Evolutionary conservation across 768 basidiomycete species (phyloP), one percentile per base, ranked within the genome.

Genomic region (Clathrus columnatus): DNA sequence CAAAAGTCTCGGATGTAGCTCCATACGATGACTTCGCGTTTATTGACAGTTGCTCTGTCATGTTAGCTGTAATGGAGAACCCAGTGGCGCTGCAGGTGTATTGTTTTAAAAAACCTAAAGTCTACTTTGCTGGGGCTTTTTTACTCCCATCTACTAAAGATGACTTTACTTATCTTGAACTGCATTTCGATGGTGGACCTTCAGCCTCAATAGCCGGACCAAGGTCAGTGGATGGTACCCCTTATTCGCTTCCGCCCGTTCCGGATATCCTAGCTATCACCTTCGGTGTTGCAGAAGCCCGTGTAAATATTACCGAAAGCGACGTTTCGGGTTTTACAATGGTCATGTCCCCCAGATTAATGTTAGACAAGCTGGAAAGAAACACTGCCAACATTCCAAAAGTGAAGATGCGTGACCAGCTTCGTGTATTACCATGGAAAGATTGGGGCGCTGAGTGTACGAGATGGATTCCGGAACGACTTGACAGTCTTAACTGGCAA

Each of bases 221-320:
- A 20, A 46, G 24, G 18, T 47, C 54, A n/a, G n/a, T 46, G 27
- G 54, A 55, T 47, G 54, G 54, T 4, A 55, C 54, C 20, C 54
- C 54, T 20, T 55, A 36, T 41, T 21, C 54, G 11, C 45, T 32
- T 18, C 23, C 46, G 23, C 54, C 54, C 10, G 24, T 4, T 21
- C 4, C 45, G 14, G 26, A 55, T 10, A 28, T 55, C 14, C 30
- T 55, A 46, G 21, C 54, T 7, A 4, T 55, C 8, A 26, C 54
- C 11, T 55, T 55, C 48, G 45, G 45, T 24, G 54, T 47, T 23
- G 48, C 21, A 2, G 46, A 29, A 7, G 21, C 20, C 7, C 26
- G 21, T 28, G 8, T 17, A 10, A 20, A 18, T 18, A 7, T 32
- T 2, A n/a, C 14, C 24, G 24, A 48, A n/a, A 41, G 17, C 16